Evolutionary conservation across 1,284 basidiomycete species (phyloP), one percentile per base, ranked within the genome.

Genomic region (Cryptococcus sp.): DNA sequence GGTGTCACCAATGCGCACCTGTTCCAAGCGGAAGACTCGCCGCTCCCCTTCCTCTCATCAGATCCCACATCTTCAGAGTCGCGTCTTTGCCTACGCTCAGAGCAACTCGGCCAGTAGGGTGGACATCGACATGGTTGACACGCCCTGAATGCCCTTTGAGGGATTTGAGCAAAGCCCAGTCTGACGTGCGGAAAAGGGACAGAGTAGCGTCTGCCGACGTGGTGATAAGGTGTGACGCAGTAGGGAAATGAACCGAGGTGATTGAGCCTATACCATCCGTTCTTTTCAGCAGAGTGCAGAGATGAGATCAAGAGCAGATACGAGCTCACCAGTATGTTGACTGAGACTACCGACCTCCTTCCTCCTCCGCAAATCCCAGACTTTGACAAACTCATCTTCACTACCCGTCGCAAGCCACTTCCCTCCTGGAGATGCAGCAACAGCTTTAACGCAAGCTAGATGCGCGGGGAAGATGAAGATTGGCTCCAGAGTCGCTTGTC

Each of bases 401-500:
- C 91, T 93, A 0, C 93, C 95, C 0, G 91, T 94, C 4, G 93
- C 94, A 16, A 98, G 83, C 91, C 93, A 98, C 79, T 96, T 97
- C 1, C 91, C 92, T 38, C 91, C 90, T 1, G 92, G 90, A 1
- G 88, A 90, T 0, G 89, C 88, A 1, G 91, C 90, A 5, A 95
- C 88, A 10, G 90, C 86, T 70, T 93, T 93, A 60, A 98, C 89
- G 67, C 88, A 93, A 1, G 91, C 93, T 39, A 95, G 86, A 78
- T 98, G 95, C 0, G 95, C 95, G 35, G 95, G 93, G 80, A 98
- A 98, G 62, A 93, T 92, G 78, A 99, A 99, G 52, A 90, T 84
- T 0, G 95, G 93, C 63, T 87, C 86, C 19, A 96, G 76, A 56
- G 66, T 54, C 11, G 63, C 58, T 19, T 58, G 35, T n/a, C 57